Evolutionary conservation across 2,329 filamentous ascomycete genomes (phyloP).

Genomic region (Exophiala phaeomuriformis): DNA sequence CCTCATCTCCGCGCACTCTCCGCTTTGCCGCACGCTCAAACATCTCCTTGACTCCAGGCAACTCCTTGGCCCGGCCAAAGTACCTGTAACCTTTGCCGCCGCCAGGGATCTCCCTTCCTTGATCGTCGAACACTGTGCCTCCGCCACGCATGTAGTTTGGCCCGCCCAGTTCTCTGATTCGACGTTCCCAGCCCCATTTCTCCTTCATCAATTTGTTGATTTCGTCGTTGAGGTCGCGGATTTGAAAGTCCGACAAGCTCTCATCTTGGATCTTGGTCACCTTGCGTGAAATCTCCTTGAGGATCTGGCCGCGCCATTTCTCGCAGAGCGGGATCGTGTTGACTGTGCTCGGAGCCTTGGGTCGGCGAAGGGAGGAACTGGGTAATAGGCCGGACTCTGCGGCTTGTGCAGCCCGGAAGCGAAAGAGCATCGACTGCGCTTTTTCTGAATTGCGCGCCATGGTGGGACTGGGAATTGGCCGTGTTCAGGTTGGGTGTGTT

Average conservation of each 20-base stretch:
- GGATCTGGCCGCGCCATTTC: constrained; percentile 95
- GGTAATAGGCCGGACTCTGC: constrained; percentile 95
- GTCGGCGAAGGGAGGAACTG: constrained; percentile 77
- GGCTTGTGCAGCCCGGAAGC: constrained; percentile 95
- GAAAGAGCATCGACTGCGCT: constrained; percentile 99
- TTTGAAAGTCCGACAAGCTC: constrained; percentile 89
- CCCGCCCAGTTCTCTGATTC: constrained; percentile 90
- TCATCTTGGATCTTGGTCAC: constrained; percentile 91
- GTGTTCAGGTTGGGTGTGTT: no score
- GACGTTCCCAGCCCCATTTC: constrained; percentile 98
- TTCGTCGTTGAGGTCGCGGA: constrained; percentile 96
- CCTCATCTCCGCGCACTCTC: constrained; percentile 59
- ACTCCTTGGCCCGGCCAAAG: constrained; percentile 80
- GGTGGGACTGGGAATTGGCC: constrained; percentile 40
- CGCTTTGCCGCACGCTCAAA: constrained; percentile 68
- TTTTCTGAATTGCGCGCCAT: constrained; percentile 94
- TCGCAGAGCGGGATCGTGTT: constrained; percentile 80
- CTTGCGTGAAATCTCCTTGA: constrained; percentile 95
- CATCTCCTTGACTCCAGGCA: constrained; percentile 93
- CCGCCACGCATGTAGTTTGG: constrained; percentile 87
- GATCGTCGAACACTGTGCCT: constrained; percentile 64
- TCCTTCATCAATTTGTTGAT: constrained; percentile 99
- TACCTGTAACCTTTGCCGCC: constrained; percentile 90
- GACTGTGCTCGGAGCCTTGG: constrained; percentile 82
- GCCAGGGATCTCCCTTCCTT: constrained; percentile 59